A percentile compares a stretch with the other conserved stretches of the same genome.
phyloP scores from a whole-genome alignment of 352 stramenopile species.

The Phytophthora colocasiae region DNA sequence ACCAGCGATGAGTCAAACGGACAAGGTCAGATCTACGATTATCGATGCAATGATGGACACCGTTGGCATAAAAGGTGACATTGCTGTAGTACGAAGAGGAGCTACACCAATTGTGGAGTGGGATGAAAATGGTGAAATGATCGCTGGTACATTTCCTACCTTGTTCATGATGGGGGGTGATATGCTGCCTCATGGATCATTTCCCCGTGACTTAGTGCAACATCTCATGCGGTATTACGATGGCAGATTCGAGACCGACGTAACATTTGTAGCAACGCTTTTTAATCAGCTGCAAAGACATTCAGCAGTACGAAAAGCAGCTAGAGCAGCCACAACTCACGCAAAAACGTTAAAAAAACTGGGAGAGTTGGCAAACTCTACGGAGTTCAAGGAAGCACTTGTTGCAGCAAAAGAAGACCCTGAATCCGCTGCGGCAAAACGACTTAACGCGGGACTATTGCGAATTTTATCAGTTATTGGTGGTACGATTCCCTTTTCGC shows the following conservation, averaged over 20 bases:
- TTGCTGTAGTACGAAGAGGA: not conserved
- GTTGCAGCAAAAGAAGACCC: not conserved
- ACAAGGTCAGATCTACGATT: not conserved
- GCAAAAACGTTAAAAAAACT: not conserved
- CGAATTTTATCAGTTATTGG: not conserved
- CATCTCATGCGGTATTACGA: constrained; percentile 1
- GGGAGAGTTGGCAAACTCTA: not conserved
- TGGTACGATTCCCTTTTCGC: not conserved
- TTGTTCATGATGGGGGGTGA: too few species aligned
- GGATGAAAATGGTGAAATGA: not conserved
- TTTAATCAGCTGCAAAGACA: constrained; percentile 2
- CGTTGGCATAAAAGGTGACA: not conserved
- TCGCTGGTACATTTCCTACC: constrained; percentile 3
- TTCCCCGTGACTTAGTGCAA: not conserved
- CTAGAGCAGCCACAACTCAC: not conserved
- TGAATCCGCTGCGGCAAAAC: not conserved
- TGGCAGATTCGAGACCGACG: not conserved
- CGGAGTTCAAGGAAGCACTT: not conserved
- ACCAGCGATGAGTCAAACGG: not conserved
- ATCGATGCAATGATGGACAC: not conserved
- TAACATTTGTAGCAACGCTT: not conserved
- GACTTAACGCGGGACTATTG: not conserved
- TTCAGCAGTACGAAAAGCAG: not conserved
- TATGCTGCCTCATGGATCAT: not conserved
- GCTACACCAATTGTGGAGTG: not conserved